Percentiles rank a stretch among this genome's conserved stretches.
phyloP scores from a whole-genome alignment of 805 yeast species.

The Metschnikowia continentalis region DNA sequence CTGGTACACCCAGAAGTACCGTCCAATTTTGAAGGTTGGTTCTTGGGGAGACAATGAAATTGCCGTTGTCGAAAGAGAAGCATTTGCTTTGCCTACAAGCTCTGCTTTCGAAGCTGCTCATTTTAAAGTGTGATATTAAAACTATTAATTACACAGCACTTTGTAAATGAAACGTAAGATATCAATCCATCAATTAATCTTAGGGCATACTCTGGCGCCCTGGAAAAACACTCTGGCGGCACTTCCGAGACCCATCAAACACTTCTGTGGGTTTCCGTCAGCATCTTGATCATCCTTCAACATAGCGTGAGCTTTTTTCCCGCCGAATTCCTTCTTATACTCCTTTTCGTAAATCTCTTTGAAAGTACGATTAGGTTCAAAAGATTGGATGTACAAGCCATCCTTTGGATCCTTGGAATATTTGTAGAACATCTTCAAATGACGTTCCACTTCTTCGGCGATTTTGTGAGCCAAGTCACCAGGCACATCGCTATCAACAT shows the following conservation, averaged over 20 bases:
- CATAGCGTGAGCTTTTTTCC: constrained; percentile 46
- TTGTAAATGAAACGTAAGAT: neutral
- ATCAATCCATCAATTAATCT: constrained; percentile 1
- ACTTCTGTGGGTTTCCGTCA: constrained; percentile 39
- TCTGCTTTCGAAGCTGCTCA: constrained; percentile 61
- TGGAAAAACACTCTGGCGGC: constrained; percentile 70
- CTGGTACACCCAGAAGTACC: constrained; percentile 74
- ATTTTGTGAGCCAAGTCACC: constrained; percentile 32
- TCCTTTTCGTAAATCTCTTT: constrained; percentile 43
- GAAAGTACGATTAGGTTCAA: constrained; percentile 55
- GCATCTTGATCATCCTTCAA: constrained; percentile 49
- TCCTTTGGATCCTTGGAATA: constrained; percentile 55
- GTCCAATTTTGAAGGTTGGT: constrained; percentile 63
- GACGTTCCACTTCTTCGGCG: constrained; percentile 47
- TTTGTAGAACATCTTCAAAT: constrained; percentile 52
- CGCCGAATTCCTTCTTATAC: constrained; percentile 54
- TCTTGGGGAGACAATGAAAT: constrained; percentile 53
- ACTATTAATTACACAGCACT: neutral
- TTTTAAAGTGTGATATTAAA: constrained; percentile 7
- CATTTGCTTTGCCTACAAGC: constrained; percentile 49
- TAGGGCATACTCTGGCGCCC: constrained; percentile 48
- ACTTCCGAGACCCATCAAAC: constrained; percentile 59
- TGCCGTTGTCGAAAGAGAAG: constrained; percentile 74
- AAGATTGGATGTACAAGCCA: constrained; percentile 55
- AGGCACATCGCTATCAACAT: constrained; percentile 41